Evolutionary conservation across 768 basidiomycete genomes (phyloP).

Genomic region (Xerocomellus intermedius): DNA sequence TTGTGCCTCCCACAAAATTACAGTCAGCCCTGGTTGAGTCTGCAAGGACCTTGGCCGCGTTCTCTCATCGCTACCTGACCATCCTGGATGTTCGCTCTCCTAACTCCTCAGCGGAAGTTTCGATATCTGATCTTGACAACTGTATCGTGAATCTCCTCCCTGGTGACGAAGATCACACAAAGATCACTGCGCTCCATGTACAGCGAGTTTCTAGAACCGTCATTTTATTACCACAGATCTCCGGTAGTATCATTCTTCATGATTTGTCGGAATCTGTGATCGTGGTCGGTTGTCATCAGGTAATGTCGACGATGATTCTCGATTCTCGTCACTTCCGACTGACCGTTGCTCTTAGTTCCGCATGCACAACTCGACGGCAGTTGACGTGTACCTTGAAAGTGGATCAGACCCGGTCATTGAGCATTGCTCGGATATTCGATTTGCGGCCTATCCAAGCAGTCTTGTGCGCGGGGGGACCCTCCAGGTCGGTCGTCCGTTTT

Average conservation of each 20-base stretch:
- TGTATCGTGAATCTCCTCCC: constrained; percentile 72
- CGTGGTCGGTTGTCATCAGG: constrained; percentile 82
- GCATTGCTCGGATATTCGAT: constrained; percentile 59
- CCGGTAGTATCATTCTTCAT: constrained; percentile 74
- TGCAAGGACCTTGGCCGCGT: constrained; percentile 41
- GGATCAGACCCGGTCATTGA: constrained; percentile 81
- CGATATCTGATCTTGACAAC: constrained; percentile 60
- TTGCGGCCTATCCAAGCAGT: constrained; percentile 56
- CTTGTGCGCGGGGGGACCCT: background rate
- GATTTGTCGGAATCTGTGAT: constrained; percentile 60
- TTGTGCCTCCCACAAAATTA: background rate
- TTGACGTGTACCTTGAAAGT: constrained; percentile 66
- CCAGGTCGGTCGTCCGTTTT: constrained; percentile 16
- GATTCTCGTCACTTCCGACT: background rate
- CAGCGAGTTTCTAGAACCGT: constrained; percentile 59
- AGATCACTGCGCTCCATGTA: constrained; percentile 32
- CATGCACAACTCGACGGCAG: constrained; percentile 71
- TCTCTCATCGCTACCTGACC: constrained; percentile 47
- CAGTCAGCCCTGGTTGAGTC: constrained; percentile 26
- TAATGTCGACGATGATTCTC: constrained; percentile 25
- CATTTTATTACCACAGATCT: constrained; percentile 60
- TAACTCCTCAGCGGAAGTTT: constrained; percentile 46
- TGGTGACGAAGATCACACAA: constrained; percentile 2
- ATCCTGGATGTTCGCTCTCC: constrained; percentile 30
- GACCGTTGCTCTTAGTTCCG: constrained; percentile 58